Percentiles rank a stretch among this genome's conserved stretches.
Evolutionary conservation across 2,329 filamentous ascomycete genomes (phyloP).

Genomic region (Colletotrichum falcatum): DNA sequence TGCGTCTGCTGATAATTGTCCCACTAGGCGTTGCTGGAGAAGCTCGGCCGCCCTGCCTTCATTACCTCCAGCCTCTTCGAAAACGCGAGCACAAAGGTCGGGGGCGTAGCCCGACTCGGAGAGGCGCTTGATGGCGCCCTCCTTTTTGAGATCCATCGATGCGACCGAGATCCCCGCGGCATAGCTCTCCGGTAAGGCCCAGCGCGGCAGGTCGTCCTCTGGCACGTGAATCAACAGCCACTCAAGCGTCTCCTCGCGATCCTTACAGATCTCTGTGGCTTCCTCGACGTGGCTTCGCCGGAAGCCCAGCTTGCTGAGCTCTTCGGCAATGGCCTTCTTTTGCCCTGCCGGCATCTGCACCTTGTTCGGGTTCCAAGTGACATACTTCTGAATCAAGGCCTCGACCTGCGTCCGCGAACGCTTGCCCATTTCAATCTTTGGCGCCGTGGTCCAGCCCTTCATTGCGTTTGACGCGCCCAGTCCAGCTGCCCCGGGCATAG

Average conservation of each 20-base stretch:
- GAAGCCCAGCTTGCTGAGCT: slow-evolving; percentile 85
- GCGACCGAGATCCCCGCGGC: slow-evolving; percentile 90
- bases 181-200: slow-evolving; percentile 93
- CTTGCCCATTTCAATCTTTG: slow-evolving; percentile 93
- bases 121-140: slow-evolving; percentile 85
- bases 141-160: slow-evolving; percentile 82
- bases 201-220: slow-evolving; percentile 93
- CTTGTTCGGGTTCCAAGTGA: slow-evolving; percentile 87
- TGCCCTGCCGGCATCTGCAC: slow-evolving; percentile 71
- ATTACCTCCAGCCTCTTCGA: slow-evolving; percentile 77
- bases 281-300: slow-evolving; percentile 91
- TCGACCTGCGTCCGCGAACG: slow-evolving; percentile 85
- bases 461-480: slow-evolving; percentile 63
- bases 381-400: slow-evolving; percentile 79
- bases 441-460: slow-evolving; percentile 85
- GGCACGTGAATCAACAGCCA: slow-evolving; percentile 98
- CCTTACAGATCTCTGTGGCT: slow-evolving; percentile 87
- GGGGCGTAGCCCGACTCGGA: slow-evolving; percentile 85
- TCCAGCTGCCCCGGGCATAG: slow-evolving; percentile 69
- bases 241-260: slow-evolving; percentile 91
- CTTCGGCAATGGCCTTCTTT: slow-evolving; percentile 73
- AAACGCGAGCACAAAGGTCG: slow-evolving; percentile 83
- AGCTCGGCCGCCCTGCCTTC: slow-evolving; percentile 82
- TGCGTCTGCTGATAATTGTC: slow-evolving; percentile 29
- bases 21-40: slow-evolving; percentile 68